Base-by-base conservation (phyloP, 208 protist species). In the Strigomonas oncopelti region DNA sequence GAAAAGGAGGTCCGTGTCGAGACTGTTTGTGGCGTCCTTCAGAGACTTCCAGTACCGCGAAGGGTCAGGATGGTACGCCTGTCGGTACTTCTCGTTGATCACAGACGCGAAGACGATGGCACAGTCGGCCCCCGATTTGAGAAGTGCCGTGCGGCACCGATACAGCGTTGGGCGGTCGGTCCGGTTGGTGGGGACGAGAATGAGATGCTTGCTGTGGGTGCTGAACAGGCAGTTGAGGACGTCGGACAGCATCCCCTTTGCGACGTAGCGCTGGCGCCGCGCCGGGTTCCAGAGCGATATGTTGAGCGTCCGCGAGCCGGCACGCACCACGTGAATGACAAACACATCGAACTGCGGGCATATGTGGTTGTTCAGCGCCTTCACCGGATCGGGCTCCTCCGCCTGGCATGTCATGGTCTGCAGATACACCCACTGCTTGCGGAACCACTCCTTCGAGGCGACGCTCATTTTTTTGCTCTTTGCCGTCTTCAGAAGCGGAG, bases 161-260 rank as follows among this genome's bases (percentile, higher is more conserved):
- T 90, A 82, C 59, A 95, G 81, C 61, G 73, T 63, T 42, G 84
- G 74, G 61, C 89, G 86, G 76, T 95, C 89, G 2, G 86, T 92
- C 59, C 89, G 84, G 55, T 88, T 86, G n/a, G 89, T 95, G 16
- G 89, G 89, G 55, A 95, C 34, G 27, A 95, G 74, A 59, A 95
- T 95, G 55, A 95, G 75, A 16, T 66, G 64, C 18, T 65, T 77
- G n/a, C 77, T 55, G 13, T 81, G 76, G 9, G 76, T 82, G 61
- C 84, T 72, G 45, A 95, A 69, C 46, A 95, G 60, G 66, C 83
- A 90, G 42, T 74, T 79, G 2, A 95, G 73, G 8, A 92, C 76
- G 71, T 95, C 89, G 1, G 89, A 92, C 46, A 95, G 77, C 84
- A 95, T 92, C 9, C 89, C 89, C 58, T 91, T 91, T 9, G 85